A percentile compares a stretch with the other conserved stretches of the same genome.
Conservation (phyloP, 768 basidiomycete species). For the Boletus subcaerulescens region DNA sequence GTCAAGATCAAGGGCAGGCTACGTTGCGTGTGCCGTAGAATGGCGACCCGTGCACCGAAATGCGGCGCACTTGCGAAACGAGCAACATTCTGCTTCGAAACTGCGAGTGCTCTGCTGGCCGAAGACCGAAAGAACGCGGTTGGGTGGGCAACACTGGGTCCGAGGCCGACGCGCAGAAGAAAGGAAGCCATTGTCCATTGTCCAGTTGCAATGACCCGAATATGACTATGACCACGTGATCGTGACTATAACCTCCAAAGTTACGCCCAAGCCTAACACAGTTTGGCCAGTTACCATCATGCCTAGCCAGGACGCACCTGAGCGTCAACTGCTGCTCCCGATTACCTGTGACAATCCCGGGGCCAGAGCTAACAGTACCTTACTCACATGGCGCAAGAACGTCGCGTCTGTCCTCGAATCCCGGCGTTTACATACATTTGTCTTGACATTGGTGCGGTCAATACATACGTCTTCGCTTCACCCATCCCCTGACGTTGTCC, state of each 20-base stretch:
- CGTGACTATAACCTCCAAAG: conserved; percentile 13
- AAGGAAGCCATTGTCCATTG: conserved; percentile 9
- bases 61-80: not conserved
- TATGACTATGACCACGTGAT: conserved; percentile 13
- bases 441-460: conserved; percentile 55
- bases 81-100: conserved; percentile 1
- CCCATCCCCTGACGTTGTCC: conserved; percentile 8
- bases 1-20: conserved; percentile 20
- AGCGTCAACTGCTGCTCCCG: conserved; percentile 47
- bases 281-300: conserved; percentile 27
- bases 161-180: conserved; percentile 20
- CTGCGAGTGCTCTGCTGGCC: not conserved
- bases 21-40: conserved; percentile 5
- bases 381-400: conserved; percentile 28
- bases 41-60: not conserved
- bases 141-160: conserved; percentile 3
- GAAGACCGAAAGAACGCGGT: not conserved
- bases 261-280: not conserved
- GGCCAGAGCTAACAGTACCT: conserved; percentile 1
- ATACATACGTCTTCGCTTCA: conserved; percentile 20
- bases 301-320: conserved; percentile 39
- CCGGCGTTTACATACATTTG: conserved; percentile 47
- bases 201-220: not conserved
- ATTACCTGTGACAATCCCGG: conserved; percentile 19
- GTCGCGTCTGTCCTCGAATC: conserved; percentile 53